These are phyloP conservation scores for Lactifluus echinatus DNA, from an alignment of 768 basidiomycete genomes.

Conservation along the genomic window DNA sequence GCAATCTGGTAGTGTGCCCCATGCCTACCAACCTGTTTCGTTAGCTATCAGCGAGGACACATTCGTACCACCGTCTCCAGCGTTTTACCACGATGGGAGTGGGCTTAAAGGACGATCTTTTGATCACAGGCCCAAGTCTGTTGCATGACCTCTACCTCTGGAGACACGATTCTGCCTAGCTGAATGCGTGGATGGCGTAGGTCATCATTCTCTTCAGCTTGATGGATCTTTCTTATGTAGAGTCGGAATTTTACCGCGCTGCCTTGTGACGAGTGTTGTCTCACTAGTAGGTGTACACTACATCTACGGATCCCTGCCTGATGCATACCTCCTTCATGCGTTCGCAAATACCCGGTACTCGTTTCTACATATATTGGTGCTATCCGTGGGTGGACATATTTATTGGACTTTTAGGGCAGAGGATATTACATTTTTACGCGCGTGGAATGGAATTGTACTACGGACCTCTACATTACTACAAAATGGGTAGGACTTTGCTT, in stretches of 20 bases:
- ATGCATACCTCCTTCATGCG: not conserved
- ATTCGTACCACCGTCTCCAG: conserved; percentile 30
- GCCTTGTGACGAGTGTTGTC: not conserved
- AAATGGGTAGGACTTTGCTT: not conserved
- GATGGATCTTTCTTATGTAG: not conserved
- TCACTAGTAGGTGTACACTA: not conserved
- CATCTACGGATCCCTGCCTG: not conserved
- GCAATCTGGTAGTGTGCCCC: conserved; percentile 24
- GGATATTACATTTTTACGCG: conserved; percentile 20
- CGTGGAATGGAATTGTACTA: not conserved
- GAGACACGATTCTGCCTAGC: not conserved
- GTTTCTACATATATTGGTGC: not conserved
- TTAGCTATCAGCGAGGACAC: conserved; percentile 36
- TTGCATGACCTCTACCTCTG: conserved; percentile 23
- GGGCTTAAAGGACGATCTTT: conserved; percentile 10
- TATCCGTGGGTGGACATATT: not conserved
- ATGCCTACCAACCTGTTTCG: conserved; percentile 68
- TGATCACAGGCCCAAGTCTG: conserved; percentile 22
- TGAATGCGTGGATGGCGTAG: not conserved
- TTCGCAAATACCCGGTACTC: not conserved
- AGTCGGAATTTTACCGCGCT: not conserved
- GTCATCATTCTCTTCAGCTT: not conserved
- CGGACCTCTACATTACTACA: not conserved
- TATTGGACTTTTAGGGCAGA: too few relatives aligned
- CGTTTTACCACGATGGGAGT: conserved; percentile 21